Percentiles rank a stretch among this genome's conserved stretches.
These are phyloP conservation scores for Helotiales sp. DNA, from an alignment of 2,329 filamentous ascomycete genomes.

Conservation along the genomic window DNA sequence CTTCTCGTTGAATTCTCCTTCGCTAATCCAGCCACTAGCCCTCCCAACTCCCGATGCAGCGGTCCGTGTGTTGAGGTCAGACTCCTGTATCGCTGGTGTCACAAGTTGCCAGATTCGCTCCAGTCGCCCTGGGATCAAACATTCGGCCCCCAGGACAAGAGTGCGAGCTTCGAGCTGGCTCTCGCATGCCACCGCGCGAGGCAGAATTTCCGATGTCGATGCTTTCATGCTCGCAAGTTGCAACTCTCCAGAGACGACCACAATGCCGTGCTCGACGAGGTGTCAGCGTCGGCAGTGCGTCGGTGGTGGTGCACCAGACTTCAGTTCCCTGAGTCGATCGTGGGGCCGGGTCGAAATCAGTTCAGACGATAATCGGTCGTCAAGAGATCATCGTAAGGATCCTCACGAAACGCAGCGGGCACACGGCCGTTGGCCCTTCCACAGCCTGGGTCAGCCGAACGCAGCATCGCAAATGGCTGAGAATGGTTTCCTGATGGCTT, in stretches of 20 bases:
- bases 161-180: slow-evolving; percentile 8
- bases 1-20: slow-evolving; percentile 23
- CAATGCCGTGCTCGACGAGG: not conserved
- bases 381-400: slow-evolving; percentile 28
- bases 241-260: not conserved
- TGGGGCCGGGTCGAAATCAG: too few species aligned
- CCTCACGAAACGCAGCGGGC: slow-evolving; percentile 28
- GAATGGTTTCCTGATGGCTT: slow-evolving; percentile 29
- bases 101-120: slow-evolving; percentile 24
- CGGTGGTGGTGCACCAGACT: slow-evolving; percentile 31
- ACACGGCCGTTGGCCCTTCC: slow-evolving; percentile 21
- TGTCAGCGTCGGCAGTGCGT: slow-evolving; percentile 19
- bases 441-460: slow-evolving; percentile 24
- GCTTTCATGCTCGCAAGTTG: not conserved
- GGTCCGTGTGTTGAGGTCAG: slow-evolving; percentile 33
- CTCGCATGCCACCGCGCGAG: not conserved
- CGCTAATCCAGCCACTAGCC: slow-evolving; percentile 16
- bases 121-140: slow-evolving; percentile 26
- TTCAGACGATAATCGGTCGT: slow-evolving; percentile 32
- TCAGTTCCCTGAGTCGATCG: slow-evolving; percentile 30
- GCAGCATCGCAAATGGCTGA: slow-evolving; percentile 20
- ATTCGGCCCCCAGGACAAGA: slow-evolving; percentile 18
- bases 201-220: slow-evolving; percentile 4
- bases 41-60: slow-evolving; percentile 33
- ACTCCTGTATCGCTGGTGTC: slow-evolving; percentile 26